These are phyloP conservation scores for Artemisia tridentata DNA, from an alignment of 129 eudicot species.

Conservation along the genomic window DNA sequence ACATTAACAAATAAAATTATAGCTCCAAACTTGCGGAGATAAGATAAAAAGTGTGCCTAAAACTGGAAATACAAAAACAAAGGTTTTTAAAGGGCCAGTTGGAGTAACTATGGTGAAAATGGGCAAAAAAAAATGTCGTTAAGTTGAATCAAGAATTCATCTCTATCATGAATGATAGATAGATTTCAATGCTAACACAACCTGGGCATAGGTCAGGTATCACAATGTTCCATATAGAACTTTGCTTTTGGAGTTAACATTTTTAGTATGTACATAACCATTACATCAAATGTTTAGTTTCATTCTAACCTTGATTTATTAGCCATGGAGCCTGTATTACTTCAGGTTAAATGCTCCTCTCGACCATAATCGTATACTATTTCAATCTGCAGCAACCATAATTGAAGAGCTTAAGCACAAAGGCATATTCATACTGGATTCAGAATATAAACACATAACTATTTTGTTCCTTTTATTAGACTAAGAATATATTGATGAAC, in stretches of 20 bases:
- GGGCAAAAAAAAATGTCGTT: neutral
- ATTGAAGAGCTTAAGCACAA: constrained; percentile 16
- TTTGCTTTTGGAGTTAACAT: constrained; percentile 3
- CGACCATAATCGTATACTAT: constrained; percentile 74
- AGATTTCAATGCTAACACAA: neutral
- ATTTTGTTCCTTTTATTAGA: neutral
- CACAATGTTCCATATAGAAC: neutral
- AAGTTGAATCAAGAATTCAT: constrained; percentile 3
- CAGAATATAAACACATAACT: too few species aligned
- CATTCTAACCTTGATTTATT: constrained; percentile 53
- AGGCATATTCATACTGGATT: neutral
- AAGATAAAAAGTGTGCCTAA: neutral
- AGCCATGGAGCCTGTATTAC: constrained; percentile 16
- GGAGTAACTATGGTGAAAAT: neutral
- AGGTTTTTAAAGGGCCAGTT: neutral
- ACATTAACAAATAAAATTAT: neutral
- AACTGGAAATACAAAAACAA: neutral
- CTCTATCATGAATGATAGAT: neutral
- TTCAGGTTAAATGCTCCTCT: constrained; percentile 53
- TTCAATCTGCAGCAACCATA: constrained; percentile 70
- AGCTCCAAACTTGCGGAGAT: neutral
- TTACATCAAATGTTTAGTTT: neutral
- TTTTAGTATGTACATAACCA: neutral
- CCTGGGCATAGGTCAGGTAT: neutral
- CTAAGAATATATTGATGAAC: neutral